Base-by-base conservation (phyloP, 1,284 basidiomycete species). In the Stereum hirsutum region DNA sequence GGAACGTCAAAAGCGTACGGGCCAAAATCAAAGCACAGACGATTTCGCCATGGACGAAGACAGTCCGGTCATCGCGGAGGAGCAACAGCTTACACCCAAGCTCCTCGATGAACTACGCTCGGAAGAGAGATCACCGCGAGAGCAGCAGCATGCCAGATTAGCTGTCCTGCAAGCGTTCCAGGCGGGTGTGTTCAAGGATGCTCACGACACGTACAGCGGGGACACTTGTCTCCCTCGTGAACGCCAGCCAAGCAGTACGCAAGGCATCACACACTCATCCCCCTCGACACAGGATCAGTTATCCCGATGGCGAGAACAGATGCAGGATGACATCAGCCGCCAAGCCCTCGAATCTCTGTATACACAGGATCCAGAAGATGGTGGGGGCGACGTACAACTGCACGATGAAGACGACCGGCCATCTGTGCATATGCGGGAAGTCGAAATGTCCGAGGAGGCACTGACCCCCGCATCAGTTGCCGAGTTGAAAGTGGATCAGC, bases 401-500 rank as follows among this genome's bases (percentile, higher is more conserved):
- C 8, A 8, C n/a, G 20, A 14, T 19, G 15, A 34, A 15, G 15
- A 14, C 32, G n/a, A 4, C 7, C 20, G 26, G 20, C n/a, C n/a
- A n/a, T n/a, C n/a, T n/a, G n/a, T n/a, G n/a, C n/a, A n/a, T n/a
- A 8, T 38, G 12, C 12, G 4, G 23, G 36, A 12, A 21, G 36
- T n/a, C 3, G 36, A 38, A 23, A 12, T 24, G 23, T 8, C 20
- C 14, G 20, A 25, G 17, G 25, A 4, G 6, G 20, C 28, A n/a
- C 3, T 24, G 40, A 21, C 40, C n/a, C 5, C 17, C 10, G 4
- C 25, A 4, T 5, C 24, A 33, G 17, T 24, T 27, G 4, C 17
- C 15, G 17, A 14, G 28, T 19, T 42, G 28, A n/a, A n/a, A 20
- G 5, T 5, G 6, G 54, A 54, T 33, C 59, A 63, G 34, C 11